phyloP scores from a whole-genome alignment of 23 red algal species.

The Gracilaria domingensis region DNA sequence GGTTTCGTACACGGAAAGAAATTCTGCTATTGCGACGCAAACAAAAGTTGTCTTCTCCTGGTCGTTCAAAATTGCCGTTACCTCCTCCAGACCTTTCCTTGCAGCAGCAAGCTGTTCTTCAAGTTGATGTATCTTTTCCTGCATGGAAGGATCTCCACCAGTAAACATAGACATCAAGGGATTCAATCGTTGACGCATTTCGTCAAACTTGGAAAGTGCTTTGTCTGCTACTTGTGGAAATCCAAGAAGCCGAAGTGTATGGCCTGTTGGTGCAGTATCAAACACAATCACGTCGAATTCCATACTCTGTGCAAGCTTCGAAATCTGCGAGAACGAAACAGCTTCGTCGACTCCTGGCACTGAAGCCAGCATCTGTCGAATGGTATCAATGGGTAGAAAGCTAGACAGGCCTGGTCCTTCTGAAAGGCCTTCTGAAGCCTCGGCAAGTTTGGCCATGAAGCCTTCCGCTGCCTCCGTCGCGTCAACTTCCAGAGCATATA shows the following conservation, averaged over 20 bases:
- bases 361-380: constrained; percentile 76
- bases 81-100: constrained; percentile 74
- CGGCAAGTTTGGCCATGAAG: constrained; percentile 41
- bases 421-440: constrained; percentile 37
- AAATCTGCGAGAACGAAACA: constrained; percentile 87
- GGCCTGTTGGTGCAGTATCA: constrained; percentile 97
- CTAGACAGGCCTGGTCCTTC: constrained; percentile 49
- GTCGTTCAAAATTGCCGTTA: constrained; percentile 83
- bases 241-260: constrained; percentile 88
- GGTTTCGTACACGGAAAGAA: constrained; percentile 99
- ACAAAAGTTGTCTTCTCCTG: constrained; percentile 91
- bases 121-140: constrained; percentile 55
- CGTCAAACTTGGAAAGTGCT: constrained; percentile 77
- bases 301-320: constrained; percentile 73
- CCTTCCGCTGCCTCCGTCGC: constrained; percentile 71
- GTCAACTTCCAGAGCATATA: constrained; percentile 90
- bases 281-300: constrained; percentile 93
- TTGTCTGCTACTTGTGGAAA: constrained; percentile 90
- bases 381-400: constrained; percentile 70
- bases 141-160: constrained; percentile 60
- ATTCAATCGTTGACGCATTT: constrained; percentile 53
- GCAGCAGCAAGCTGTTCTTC: constrained; percentile 62
- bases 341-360: constrained; percentile 98
- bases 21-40: constrained; percentile 95
- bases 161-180: constrained; percentile 82